Evolutionary conservation across 495 filamentous ascomycete genomes (phyloP).

Genomic region (Tuber aestivum): DNA sequence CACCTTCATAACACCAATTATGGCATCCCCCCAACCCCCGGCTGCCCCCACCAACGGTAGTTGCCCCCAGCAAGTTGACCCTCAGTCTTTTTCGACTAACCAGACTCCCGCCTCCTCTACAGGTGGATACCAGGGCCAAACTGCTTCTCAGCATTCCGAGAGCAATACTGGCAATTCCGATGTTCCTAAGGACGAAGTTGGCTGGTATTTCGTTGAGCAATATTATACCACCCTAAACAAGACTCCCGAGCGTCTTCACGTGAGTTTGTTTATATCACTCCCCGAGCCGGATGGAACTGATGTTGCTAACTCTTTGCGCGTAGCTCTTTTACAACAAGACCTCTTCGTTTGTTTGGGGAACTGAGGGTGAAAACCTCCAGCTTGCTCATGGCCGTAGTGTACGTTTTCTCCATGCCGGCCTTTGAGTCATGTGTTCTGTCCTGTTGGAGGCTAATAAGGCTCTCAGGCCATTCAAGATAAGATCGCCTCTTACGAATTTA

Average conservation of each 20-base stretch:
- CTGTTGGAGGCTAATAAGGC: slow-evolving; percentile 2
- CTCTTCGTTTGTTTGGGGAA: slow-evolving; percentile 75
- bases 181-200: slow-evolving; percentile 76
- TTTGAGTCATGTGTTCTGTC: slow-evolving; percentile 3
- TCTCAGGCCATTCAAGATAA: slow-evolving; percentile 81
- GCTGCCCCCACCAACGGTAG: slow-evolving; percentile 35
- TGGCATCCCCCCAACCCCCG: slow-evolving; percentile 36
- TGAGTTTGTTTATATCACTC: slow-evolving; percentile 46
- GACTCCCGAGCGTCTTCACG: slow-evolving; percentile 84
- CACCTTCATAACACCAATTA: slow-evolving; percentile 16
- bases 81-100: slow-evolving; percentile 33
- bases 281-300: not conserved
- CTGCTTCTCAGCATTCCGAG: slow-evolving; percentile 18
- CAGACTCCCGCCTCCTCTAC: slow-evolving; percentile 23
- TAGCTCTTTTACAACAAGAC: slow-evolving; percentile 76
- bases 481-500: slow-evolving; percentile 85
- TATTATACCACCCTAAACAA: slow-evolving; percentile 97
- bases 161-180: slow-evolving; percentile 5
- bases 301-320: slow-evolving; percentile 31
- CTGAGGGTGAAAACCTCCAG: slow-evolving; percentile 76
- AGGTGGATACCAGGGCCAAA: slow-evolving; percentile 31
- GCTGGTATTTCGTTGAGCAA: slow-evolving; percentile 98
- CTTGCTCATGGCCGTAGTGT: slow-evolving; percentile 82
- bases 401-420: slow-evolving; percentile 43
- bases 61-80: slow-evolving; percentile 39